phyloP scores from a whole-genome alignment of 2,329 filamentous ascomycete genomes.

The Sporothrix dimorphospora region DNA sequence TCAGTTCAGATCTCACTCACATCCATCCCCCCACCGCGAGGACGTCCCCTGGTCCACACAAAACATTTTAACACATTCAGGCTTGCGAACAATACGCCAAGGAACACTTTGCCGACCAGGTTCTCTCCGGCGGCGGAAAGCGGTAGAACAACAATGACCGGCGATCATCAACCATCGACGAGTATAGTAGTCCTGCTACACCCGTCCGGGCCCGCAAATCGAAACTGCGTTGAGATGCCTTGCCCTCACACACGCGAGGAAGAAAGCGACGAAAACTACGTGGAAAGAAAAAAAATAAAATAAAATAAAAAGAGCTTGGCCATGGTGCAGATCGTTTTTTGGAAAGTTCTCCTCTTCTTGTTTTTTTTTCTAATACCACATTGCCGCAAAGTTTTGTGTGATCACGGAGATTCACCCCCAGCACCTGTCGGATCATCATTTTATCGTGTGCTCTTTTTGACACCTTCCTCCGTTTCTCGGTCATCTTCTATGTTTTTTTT shows the following conservation, averaged over 20 bases:
- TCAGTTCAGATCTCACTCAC: conserved; percentile 40
- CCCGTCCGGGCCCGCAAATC: background rate
- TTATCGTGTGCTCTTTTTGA: background rate
- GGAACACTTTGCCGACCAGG: conserved; percentile 72
- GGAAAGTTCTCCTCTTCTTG: background rate
- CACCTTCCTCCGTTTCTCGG: background rate
- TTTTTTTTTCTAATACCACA: conserved; percentile 3
- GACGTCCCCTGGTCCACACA: background rate
- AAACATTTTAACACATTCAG: conserved; percentile 3
- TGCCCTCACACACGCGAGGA: background rate
- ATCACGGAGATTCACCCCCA: background rate
- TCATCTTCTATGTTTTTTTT: background rate
- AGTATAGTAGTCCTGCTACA: background rate
- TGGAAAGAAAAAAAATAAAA: background rate
- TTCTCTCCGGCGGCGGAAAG: conserved; percentile 43
- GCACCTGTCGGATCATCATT: background rate
- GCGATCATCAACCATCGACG: background rate
- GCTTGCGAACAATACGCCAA: conserved; percentile 83
- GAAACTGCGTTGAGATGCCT: background rate
- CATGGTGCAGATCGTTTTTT: background rate
- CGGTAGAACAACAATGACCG: conserved; percentile 38
- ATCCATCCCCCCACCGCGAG: background rate
- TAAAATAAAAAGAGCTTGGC: background rate
- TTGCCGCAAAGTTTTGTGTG: background rate
- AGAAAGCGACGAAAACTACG: background rate